A percentile compares a stretch with the other conserved stretches of the same genome.
phyloP scores from a whole-genome alignment of 805 yeast genomes.

The Teunomyces cretensis region DNA sequence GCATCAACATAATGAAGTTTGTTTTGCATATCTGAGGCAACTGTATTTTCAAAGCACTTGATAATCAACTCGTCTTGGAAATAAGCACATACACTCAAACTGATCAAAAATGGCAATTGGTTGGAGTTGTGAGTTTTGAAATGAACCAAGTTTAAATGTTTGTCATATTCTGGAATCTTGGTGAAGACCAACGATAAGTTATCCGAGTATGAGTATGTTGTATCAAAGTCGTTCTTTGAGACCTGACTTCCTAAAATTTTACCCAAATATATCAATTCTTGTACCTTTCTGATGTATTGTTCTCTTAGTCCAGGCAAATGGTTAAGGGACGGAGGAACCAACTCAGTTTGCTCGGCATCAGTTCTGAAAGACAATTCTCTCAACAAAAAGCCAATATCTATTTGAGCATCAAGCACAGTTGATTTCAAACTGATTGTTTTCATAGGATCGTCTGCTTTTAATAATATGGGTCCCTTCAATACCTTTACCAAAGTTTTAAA shows the following conservation, averaged over 20 bases:
- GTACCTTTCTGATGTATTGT: constrained; percentile 50
- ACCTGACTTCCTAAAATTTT: constrained; percentile 13
- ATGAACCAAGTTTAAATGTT: constrained; percentile 26
- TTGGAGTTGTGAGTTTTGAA: constrained; percentile 21
- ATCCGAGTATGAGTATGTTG: constrained; percentile 31
- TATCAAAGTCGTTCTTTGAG: constrained; percentile 18
- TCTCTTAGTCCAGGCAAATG: constrained; percentile 37
- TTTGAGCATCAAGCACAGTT: constrained; percentile 52
- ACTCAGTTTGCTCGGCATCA: constrained; percentile 27
- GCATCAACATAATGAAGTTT: constrained; percentile 38
- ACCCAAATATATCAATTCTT: constrained; percentile 49
- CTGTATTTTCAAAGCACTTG: constrained; percentile 39
- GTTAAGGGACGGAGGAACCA: constrained; percentile 49
- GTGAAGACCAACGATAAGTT: constrained; percentile 32
- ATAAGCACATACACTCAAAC: constrained; percentile 28
- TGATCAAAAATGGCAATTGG: constrained; percentile 25
- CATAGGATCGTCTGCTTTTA: constrained; percentile 42
- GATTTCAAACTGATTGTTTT: constrained; percentile 57
- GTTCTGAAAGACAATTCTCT: constrained; percentile 46
- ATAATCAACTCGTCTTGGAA: constrained; percentile 42
- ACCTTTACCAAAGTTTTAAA: constrained; percentile 61
- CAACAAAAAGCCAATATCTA: constrained; percentile 55
- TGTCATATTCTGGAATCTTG: constrained; percentile 39
- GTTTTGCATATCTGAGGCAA: constrained; percentile 31
- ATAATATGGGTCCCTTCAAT: constrained; percentile 62